phyloP scores from a whole-genome alignment of 352 stramenopile genomes.

The Pythium biforme region DNA sequence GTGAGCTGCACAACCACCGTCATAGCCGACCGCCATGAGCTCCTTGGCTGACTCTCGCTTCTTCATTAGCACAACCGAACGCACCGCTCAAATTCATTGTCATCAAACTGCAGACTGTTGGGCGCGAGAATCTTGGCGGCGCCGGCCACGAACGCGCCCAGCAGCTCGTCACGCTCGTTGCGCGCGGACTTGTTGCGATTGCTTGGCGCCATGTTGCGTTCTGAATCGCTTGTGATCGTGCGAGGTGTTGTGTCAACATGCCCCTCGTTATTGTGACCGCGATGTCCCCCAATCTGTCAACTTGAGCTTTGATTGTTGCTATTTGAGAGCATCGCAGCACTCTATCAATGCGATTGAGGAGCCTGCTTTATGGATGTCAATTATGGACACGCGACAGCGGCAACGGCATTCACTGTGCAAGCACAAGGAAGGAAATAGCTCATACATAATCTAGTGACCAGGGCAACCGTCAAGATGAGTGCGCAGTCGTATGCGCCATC shows the following conservation, averaged over 20 bases:
- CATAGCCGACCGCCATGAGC: no score
- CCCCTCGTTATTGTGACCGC: background rate
- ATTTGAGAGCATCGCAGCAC: no score
- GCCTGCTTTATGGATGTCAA: background rate
- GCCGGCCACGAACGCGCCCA: slow-evolving; percentile 40
- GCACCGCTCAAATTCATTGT: slow-evolving; percentile 71
- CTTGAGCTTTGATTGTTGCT: no score
- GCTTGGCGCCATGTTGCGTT: slow-evolving; percentile 11
- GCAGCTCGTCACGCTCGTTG: slow-evolving; percentile 23
- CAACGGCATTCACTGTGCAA: no score
- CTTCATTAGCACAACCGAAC: background rate
- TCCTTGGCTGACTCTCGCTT: background rate
- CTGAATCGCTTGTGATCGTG: background rate
- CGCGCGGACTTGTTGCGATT: background rate
- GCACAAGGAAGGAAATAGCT: background rate
- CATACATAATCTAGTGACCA: background rate
- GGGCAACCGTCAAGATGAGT: background rate
- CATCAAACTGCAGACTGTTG: slow-evolving; percentile 75
- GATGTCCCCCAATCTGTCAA: background rate
- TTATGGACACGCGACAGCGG: no score
- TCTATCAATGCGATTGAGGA: no score
- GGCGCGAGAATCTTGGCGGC: slow-evolving; percentile 56
- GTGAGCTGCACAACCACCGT: slow-evolving; percentile 40
- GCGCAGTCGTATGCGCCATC: slow-evolving; percentile 32
- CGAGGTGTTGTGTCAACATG: background rate